Evolutionary conservation across 768 basidiomycete species (phyloP).

Genomic region (Termitomyces sp.): DNA sequence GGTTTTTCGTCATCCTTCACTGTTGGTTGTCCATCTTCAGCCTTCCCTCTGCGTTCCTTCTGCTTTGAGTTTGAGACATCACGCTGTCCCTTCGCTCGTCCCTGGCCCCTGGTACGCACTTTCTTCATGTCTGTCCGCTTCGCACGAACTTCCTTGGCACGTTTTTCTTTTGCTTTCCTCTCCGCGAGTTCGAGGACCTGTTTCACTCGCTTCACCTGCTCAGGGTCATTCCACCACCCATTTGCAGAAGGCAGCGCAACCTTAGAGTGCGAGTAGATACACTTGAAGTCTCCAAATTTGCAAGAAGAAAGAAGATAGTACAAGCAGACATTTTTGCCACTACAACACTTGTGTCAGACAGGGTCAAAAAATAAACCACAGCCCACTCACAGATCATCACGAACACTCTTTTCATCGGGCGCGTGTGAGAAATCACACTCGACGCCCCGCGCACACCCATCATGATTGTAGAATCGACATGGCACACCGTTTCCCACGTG

Average conservation of each 20-base stretch:
- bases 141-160: slow-evolving; percentile 5
- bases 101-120: slow-evolving; percentile 10
- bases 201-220: slow-evolving; percentile 14
- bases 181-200: slow-evolving; percentile 16
- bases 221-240: slow-evolving; percentile 31
- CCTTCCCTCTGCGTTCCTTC: slow-evolving; percentile 1
- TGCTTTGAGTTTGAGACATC: not conserved
- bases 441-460: slow-evolving; percentile 37
- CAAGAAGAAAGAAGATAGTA: slow-evolving; percentile 34
- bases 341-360: slow-evolving; percentile 15
- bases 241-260: slow-evolving; percentile 23
- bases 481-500: slow-evolving; percentile 47
- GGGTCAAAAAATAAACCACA: not conserved
- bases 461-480: slow-evolving; percentile 54
- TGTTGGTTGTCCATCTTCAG: not conserved
- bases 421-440: slow-evolving; percentile 46
- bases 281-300: slow-evolving; percentile 30
- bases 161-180: slow-evolving; percentile 15
- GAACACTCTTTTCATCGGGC: slow-evolving; percentile 48
- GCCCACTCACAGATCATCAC: slow-evolving; percentile 45
- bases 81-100: slow-evolving; percentile 7
- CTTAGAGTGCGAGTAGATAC: slow-evolving; percentile 35
- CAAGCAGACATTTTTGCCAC: slow-evolving; percentile 49
- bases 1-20: not conserved
- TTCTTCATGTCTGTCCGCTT: slow-evolving; percentile 8